These are phyloP conservation scores for Aspergillus steynii DNA, from an alignment of 495 filamentous ascomycete species.

Conservation along the genomic window DNA sequence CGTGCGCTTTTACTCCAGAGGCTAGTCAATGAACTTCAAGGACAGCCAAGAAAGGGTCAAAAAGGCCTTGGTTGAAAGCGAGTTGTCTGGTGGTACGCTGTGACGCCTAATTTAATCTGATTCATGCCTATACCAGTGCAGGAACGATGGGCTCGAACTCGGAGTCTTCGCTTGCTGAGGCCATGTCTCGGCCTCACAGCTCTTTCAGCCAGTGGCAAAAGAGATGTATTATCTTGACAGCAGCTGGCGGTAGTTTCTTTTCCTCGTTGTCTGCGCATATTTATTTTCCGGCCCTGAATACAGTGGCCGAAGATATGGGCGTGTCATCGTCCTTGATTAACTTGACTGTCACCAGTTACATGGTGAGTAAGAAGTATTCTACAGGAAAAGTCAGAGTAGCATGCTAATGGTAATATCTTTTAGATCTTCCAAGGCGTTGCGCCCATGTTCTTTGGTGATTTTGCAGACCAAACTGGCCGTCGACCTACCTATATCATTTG, in stretches of 20 bases:
- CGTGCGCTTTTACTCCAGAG: no score
- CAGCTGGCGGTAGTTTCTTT: conserved; percentile 23
- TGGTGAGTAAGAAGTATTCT: conserved; percentile 20
- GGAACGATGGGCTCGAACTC: no score
- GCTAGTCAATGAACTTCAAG: no score
- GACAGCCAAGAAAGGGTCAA: no score
- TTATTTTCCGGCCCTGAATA: conserved; percentile 44
- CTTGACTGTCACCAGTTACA: conserved; percentile 46
- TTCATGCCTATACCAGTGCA: no score
- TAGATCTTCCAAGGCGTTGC: conserved; percentile 49
- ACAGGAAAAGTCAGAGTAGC: no score
- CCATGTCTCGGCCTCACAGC: no score
- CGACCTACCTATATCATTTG: conserved; percentile 42
- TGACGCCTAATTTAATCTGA: no score
- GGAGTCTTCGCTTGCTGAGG: no score
- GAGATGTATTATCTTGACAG: conserved; percentile 11
- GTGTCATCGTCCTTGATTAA: conserved; percentile 41
- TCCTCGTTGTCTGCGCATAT: conserved; percentile 47
- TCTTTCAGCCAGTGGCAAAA: no score
- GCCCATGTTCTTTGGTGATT: conserved; percentile 40
- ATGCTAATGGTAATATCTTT: neutral
- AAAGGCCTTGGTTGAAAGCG: no score
- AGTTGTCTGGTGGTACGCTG: no score
- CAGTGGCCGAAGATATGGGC: conserved; percentile 32
- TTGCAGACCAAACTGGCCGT: conserved; percentile 41